Conservation (phyloP, 768 basidiomycete genomes). For the Lactifluus rugatus region DNA sequence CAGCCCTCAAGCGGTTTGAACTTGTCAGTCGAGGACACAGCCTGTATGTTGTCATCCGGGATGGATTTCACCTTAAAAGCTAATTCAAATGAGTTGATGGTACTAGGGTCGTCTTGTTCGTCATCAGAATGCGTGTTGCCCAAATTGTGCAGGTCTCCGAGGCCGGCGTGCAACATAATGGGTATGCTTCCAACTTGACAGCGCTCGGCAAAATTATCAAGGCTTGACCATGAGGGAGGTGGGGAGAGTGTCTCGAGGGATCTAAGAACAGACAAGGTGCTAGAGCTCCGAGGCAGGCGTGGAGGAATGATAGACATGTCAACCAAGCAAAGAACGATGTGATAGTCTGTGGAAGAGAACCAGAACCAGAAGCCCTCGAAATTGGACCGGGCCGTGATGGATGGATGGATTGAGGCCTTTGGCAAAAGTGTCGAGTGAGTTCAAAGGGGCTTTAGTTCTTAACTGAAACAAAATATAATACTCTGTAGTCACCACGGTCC, state of each 20-base stretch:
- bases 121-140: neutral
- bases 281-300: slow-evolving; percentile 4
- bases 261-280: slow-evolving; percentile 13
- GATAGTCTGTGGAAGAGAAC: neutral
- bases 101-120: neutral
- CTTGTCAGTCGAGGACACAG: neutral
- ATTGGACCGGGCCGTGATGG: too few relatives aligned
- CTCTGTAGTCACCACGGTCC: too few relatives aligned
- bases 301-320: slow-evolving; percentile 5
- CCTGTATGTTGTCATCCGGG: neutral
- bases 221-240: slow-evolving; percentile 14
- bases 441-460: neutral
- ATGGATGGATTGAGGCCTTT: too few relatives aligned
- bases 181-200: slow-evolving; percentile 17
- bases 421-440: too few relatives aligned
- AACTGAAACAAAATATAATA: neutral
- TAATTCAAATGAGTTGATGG: neutral
- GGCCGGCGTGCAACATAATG: slow-evolving; percentile 11
- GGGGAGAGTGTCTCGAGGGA: slow-evolving; percentile 14
- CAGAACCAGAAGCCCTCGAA: too few relatives aligned
- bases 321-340: neutral
- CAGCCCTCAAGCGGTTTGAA: neutral
- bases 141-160: neutral
- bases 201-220: slow-evolving; percentile 5
- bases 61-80: neutral